phyloP scores from a whole-genome alignment of 228 moss, liverwort and hornwort species.

The Sphagnum fallax region DNA sequence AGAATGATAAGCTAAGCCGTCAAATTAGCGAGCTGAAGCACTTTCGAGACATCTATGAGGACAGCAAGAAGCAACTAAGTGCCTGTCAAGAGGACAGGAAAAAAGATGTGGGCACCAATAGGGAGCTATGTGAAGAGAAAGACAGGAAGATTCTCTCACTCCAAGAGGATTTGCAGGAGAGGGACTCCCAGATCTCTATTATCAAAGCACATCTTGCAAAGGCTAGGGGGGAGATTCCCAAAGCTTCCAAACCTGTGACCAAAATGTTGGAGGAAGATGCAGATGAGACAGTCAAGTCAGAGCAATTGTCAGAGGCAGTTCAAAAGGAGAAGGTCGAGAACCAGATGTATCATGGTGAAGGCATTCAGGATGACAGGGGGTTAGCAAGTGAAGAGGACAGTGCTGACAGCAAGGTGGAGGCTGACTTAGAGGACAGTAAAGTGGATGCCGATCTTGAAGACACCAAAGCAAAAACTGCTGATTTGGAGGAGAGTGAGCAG shows the following conservation, averaged over 20 bases:
- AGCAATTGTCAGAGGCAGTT: neutral
- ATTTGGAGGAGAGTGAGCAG: neutral
- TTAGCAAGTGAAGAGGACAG: neutral
- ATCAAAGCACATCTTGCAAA: constrained; percentile 10
- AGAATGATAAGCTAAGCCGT: constrained; percentile 6
- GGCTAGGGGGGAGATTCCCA: neutral
- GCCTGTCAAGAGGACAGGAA: constrained; percentile 11
- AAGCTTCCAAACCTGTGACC: neutral
- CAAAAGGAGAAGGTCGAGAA: neutral
- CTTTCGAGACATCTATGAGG: neutral
- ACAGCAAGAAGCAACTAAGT: neutral
- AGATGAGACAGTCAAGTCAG: neutral
- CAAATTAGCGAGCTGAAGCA: constrained; percentile 10
- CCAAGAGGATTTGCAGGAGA: constrained; percentile 8
- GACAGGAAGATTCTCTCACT: constrained; percentile 9
- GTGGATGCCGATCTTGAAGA: neutral
- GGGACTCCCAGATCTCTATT: neutral
- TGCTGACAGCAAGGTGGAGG: neutral
- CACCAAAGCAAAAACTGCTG: neutral
- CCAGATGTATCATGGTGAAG: neutral
- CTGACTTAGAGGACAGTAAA: neutral
- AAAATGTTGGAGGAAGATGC: neutral
- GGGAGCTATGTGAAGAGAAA: constrained; percentile 6
- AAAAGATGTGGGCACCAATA: neutral
- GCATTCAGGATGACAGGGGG: constrained; percentile 4